Evolutionary conservation across 208 protist species (phyloP), one percentile per base, ranked within the genome.

Genomic region (Polymyxa betae): DNA sequence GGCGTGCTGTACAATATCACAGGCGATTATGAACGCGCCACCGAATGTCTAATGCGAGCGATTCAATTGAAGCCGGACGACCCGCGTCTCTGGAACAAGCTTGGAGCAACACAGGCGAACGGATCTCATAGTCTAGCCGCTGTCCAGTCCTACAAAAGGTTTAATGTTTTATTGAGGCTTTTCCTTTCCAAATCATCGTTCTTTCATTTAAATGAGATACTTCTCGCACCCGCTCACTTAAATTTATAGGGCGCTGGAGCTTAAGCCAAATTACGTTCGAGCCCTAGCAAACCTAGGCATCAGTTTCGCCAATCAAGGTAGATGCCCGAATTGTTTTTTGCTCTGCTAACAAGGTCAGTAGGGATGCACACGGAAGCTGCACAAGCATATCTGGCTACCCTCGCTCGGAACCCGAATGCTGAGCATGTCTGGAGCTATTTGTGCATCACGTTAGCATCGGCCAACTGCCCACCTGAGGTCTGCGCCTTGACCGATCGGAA

Each of bases 61-160:
- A 24, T 89, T 49, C 90, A 88, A 89, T 45, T 41, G 29, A 88
- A 45, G 20, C 91, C 91, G 0, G 46, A 92, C 29, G 92, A 93
- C 68, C 82, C 89, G 49, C n/a, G 66, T 29, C 52, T 93, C n/a
- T 93, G 92, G 92, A 93, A 93, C 90, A 93, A 93, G 41, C 89
- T 93, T 0, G 92, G 92, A 0, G 92, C 92, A 5, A 93, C 89
- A 16, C 92, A 91, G 0, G 92, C 92, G 43, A 93, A 93, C 90
- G 72, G 90, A 35, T 29, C 77, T 24, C 54, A 89, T 38, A 91
- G 88, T 45, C 88, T 66, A 12, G 10, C 12, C 32, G 88, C 88
- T 35, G 54, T 89, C 16, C 88, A 89, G 1, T 60, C 88, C 1
- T 89, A 89, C n/a, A 35, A n/a, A 82, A 82, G 72, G 72, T 82